Conservation (phyloP, 1,284 basidiomycete genomes). For the Inonotus hispidus region DNA sequence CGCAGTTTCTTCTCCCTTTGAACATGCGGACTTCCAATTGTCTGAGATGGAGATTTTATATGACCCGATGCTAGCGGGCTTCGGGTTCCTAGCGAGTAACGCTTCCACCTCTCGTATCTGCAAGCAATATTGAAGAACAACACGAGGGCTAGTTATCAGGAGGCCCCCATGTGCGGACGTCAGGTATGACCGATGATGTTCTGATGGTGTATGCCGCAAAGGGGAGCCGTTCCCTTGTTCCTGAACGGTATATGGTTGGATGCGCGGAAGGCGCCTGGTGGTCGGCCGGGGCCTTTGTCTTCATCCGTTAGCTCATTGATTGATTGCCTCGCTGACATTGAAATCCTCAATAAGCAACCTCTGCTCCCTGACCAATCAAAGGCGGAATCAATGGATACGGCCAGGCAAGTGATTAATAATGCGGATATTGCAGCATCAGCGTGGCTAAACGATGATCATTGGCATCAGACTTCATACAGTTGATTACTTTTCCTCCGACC, state of each 20-base stretch:
- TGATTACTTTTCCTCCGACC: neutral
- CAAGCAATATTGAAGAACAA: neutral
- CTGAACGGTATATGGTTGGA: neutral
- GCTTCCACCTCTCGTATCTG: neutral
- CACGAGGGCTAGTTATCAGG: neutral
- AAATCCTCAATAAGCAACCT: too few species aligned
- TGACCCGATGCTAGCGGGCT: too few species aligned
- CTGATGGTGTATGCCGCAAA: neutral
- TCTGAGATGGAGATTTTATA: too few species aligned
- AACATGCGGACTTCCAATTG: too few species aligned
- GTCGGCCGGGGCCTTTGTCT: neutral
- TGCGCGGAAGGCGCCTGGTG: neutral
- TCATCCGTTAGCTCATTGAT: neutral
- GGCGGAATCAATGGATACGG: neutral
- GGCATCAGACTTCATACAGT: neutral
- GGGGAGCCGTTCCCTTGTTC: neutral
- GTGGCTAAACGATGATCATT: neutral
- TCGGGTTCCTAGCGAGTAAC: neutral
- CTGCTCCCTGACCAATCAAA: neutral
- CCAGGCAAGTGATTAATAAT: neutral
- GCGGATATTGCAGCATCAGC: neutral
- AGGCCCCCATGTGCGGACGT: neutral
- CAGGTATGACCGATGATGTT: neutral
- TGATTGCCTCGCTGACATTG: neutral
- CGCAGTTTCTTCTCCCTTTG: too few species aligned